Conservation (phyloP, 106 monocot species). For the Agapanthus africanus region DNA sequence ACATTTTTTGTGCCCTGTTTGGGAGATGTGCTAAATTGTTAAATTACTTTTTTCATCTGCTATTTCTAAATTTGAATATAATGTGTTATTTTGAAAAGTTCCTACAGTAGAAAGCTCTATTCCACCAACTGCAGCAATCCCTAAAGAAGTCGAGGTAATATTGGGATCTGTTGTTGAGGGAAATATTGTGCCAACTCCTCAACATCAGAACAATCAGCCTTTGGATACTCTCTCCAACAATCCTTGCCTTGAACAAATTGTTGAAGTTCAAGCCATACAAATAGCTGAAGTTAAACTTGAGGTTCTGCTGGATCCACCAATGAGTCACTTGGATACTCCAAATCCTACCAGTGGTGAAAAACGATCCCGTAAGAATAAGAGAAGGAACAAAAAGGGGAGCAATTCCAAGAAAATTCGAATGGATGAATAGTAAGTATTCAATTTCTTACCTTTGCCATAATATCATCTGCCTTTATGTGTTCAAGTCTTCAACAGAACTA, state of each 20-base stretch:
- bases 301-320: background rate
- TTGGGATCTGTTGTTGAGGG: background rate
- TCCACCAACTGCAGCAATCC: background rate
- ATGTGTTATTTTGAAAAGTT: conserved; percentile 8
- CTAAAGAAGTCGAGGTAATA: background rate
- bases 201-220: background rate
- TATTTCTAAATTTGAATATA: conserved; percentile 8
- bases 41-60: conserved; percentile 1
- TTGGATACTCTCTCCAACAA: background rate
- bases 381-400: background rate
- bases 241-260: background rate
- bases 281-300: background rate
- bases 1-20: background rate
- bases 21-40: background rate
- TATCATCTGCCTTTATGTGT: too few relatives aligned
- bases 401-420: background rate
- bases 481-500: too few relatives aligned
- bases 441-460: too few relatives aligned
- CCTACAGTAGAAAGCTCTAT: background rate
- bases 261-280: background rate
- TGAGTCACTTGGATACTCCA: background rate
- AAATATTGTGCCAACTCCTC: background rate
- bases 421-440: background rate
- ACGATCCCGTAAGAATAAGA: conserved; percentile 2
- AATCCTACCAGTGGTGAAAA: background rate